Base-by-base conservation (phyloP, 2,329 filamentous ascomycete species). In the Colletotrichum magnum region DNA sequence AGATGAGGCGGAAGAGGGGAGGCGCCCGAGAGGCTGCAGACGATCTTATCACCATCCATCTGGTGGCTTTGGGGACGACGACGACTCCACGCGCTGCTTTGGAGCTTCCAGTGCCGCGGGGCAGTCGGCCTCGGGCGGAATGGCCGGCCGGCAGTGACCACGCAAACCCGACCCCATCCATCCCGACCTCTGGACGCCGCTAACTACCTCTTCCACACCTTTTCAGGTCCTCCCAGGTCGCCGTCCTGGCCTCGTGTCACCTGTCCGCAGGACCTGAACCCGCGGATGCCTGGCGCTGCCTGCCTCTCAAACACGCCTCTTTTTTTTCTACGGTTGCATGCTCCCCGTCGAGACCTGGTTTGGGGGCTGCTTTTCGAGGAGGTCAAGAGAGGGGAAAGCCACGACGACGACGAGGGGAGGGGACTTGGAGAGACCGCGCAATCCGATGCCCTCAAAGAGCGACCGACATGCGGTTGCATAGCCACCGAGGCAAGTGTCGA, bases 241-340 rank as follows among this genome's bases (percentile, higher is more conserved):
- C 7, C 7, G 32, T 36, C 32, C 32, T 36, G 7, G 21, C 48
- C 32, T 26, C 26, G 12, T 12, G 45, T 28, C 47, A 18, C 21
- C 45, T 10, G 32, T 48, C 32, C 32, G 32, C 32, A 36, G 57
- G 16, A 36, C 47, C 47, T 52, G 48, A 52, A 51, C 58, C 18
- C 4, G 32, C 59, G 59, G 59, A 62, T 47, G 36, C 41, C 41
- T 24, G 28, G n/a, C 41, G 39, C 41, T 41, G 52, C 39, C 56
- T 48, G n/a, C 60, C 39, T 62, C 59, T 28, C 45, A 62, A 53
- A 62, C 15, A 45, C 59, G 32, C 59, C 32, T 61, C 21, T 24
- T 24, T 24, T 24, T 24, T 24, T 24, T 50, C 47, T 43, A 53
- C 59, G 59, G 36, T 62, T 62, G 59, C 59, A 54, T 62, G 50